phyloP scores from a whole-genome alignment of 495 filamentous ascomycete genomes.

The Podospora conica region DNA sequence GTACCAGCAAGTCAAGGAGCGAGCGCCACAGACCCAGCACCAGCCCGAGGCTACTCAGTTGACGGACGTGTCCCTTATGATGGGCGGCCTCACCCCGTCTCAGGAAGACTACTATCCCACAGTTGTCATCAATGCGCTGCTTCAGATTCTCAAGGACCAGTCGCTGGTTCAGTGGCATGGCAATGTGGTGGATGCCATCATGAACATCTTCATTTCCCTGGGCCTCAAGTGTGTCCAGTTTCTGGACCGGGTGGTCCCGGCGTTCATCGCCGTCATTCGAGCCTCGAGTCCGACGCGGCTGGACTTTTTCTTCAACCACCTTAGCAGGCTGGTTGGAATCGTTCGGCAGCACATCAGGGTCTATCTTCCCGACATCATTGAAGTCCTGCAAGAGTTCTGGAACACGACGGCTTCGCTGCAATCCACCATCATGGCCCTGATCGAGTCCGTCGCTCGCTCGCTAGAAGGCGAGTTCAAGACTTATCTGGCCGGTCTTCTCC shows the following conservation, averaged over 20 bases:
- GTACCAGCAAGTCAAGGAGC: conserved; percentile 69
- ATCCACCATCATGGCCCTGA: conserved; percentile 79
- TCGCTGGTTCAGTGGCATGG: conserved; percentile 87
- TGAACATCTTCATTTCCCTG: conserved; percentile 95
- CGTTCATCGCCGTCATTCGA: conserved; percentile 80
- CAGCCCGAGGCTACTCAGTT: conserved; percentile 57
- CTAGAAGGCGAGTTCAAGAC: conserved; percentile 96
- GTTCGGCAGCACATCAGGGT: conserved; percentile 93
- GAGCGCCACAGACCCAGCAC: conserved; percentile 56
- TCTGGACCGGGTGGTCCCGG: conserved; percentile 85
- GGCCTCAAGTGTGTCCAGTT: conserved; percentile 94
- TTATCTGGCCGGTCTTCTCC: conserved; percentile 80
- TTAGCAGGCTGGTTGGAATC: conserved; percentile 87
- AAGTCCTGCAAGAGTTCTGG: conserved; percentile 83
- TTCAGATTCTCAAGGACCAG: conserved; percentile 83
- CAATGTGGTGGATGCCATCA: conserved; percentile 94
- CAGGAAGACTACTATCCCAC: conserved; percentile 98
- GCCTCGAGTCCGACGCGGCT: conserved; percentile 64
- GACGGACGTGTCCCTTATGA: conserved; percentile 94
- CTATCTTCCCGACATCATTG: conserved; percentile 75
- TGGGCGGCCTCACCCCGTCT: conserved; percentile 93
- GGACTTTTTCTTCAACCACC: conserved; percentile 94
- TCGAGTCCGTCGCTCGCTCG: conserved; percentile 88
- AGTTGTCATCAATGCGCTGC: conserved; percentile 90
- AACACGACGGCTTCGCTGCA: conserved; percentile 67